Percentiles rank a stretch among this genome's conserved stretches.
Conservation (phyloP, 495 filamentous ascomycete genomes). For the Hypoxylon perforatum region DNA sequence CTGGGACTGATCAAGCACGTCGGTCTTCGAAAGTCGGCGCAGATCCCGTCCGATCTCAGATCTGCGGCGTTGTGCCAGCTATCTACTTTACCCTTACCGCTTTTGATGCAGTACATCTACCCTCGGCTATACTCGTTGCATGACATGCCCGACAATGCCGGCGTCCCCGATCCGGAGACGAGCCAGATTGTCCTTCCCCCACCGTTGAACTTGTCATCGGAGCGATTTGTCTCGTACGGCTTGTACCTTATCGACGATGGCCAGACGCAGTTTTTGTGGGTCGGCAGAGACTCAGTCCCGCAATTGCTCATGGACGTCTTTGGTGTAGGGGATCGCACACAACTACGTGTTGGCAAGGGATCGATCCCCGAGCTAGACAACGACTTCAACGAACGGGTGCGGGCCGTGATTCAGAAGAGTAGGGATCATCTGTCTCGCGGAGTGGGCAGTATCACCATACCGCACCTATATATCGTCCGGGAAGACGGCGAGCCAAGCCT, state of each 20-base stretch:
- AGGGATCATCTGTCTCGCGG: conserved; percentile 84
- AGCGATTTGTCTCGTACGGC: conserved; percentile 89
- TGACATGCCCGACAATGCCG: conserved; percentile 97
- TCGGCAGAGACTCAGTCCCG: conserved; percentile 91
- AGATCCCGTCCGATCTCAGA: conserved; percentile 95
- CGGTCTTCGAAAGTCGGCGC: conserved; percentile 91
- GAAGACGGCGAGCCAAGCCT: conserved; percentile 96
- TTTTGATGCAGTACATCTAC: conserved; percentile 97
- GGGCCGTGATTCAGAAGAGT: conserved; percentile 91
- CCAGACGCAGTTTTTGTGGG: conserved; percentile 97
- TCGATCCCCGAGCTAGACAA: conserved; percentile 86
- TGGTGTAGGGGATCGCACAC: conserved; percentile 78
- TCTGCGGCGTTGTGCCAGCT: conserved; percentile 93
- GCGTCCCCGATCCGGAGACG: conserved; percentile 82
- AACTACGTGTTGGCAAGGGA: conserved; percentile 91
- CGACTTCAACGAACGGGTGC: conserved; percentile 94
- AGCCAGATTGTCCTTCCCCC: conserved; percentile 90
- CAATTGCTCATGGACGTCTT: conserved; percentile 92
- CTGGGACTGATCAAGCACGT: conserved; percentile 95
- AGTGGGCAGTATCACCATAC: conserved; percentile 89
- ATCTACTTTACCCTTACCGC: conserved; percentile 89
- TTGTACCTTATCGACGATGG: conserved; percentile 97
- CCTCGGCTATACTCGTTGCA: conserved; percentile 93
- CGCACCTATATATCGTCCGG: conserved; percentile 91
- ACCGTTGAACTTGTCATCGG: conserved; percentile 85